Conservation (phyloP, 2,329 filamentous ascomycete genomes). For the Penicillium decumbens region DNA sequence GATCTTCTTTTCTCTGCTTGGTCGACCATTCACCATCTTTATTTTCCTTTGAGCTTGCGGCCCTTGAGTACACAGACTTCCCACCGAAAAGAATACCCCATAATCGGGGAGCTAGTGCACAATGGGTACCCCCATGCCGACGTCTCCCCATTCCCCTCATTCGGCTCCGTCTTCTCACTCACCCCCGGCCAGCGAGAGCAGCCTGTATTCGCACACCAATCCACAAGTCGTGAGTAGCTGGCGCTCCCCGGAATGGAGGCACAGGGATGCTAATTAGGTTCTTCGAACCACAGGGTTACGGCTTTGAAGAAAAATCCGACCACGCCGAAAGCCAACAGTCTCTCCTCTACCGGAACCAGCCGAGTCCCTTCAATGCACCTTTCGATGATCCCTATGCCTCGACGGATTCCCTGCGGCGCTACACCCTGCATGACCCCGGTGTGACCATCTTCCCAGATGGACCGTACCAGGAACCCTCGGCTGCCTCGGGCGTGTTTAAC, state of each 20-base stretch:
- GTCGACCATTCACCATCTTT: neutral
- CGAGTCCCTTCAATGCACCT: constrained; percentile 42
- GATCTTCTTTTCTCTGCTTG: neutral
- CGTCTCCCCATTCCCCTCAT: constrained; percentile 20
- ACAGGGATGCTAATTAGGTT: neutral
- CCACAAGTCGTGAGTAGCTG: constrained; percentile 14
- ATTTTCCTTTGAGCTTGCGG: neutral
- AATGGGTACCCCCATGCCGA: constrained; percentile 18
- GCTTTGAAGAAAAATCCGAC: constrained; percentile 22
- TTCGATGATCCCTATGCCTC: constrained; percentile 47
- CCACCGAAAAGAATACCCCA: constrained; percentile 1
- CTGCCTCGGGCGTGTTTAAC: constrained; percentile 45
- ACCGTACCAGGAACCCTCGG: constrained; percentile 51
- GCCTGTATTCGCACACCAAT: constrained; percentile 12
- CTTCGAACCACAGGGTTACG: constrained; percentile 10
- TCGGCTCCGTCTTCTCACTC: constrained; percentile 20
- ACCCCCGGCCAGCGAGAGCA: constrained; percentile 17
- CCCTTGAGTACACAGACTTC: neutral
- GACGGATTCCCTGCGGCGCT: constrained; percentile 30
- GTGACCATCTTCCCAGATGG: constrained; percentile 52
- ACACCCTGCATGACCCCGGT: constrained; percentile 45
- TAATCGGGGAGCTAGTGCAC: constrained; percentile 11
- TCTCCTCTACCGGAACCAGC: constrained; percentile 33
- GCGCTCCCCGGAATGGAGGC: neutral
- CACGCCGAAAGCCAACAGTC: constrained; percentile 24